phyloP scores from a whole-genome alignment of 306 rosid genomes.

The Sophora flavescens region DNA sequence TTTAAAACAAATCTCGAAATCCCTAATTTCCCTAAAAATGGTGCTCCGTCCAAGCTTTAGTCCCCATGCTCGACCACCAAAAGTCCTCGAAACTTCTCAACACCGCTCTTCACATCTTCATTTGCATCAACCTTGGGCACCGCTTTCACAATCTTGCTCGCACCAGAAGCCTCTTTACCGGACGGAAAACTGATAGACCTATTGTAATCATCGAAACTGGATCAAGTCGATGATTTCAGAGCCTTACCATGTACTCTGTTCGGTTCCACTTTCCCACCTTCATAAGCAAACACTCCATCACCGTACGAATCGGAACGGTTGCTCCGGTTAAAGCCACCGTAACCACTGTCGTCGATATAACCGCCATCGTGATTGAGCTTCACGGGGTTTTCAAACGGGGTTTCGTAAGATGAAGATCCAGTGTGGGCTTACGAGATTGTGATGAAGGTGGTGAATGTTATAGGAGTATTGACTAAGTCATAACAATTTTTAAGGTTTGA shows the following conservation, averaged over 20 bases:
- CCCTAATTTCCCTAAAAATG: not conserved
- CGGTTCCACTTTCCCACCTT: constrained; percentile 71
- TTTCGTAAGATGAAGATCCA: constrained; percentile 52
- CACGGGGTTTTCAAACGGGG: constrained; percentile 59
- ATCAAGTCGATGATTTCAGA: constrained; percentile 72
- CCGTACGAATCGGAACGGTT: constrained; percentile 50
- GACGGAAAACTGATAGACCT: constrained; percentile 69
- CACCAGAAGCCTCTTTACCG: constrained; percentile 48
- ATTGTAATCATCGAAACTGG: constrained; percentile 78
- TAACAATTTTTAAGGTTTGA: too few species aligned
- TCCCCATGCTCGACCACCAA: constrained; percentile 50
- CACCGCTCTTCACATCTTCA: constrained; percentile 66
- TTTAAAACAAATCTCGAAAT: too few species aligned
- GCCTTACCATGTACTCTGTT: constrained; percentile 79
- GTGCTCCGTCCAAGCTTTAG: constrained; percentile 59
- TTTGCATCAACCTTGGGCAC: constrained; percentile 71
- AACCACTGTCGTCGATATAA: constrained; percentile 56
- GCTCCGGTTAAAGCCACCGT: not conserved
- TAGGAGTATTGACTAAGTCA: too few species aligned
- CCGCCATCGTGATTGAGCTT: constrained; percentile 56
- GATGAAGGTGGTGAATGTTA: too few species aligned
- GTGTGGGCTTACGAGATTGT: constrained; percentile 15
- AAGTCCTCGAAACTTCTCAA: constrained; percentile 79
- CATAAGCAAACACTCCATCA: constrained; percentile 75
- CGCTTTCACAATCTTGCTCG: constrained; percentile 72